phyloP scores from a whole-genome alignment of 1,284 basidiomycete species.

The Thecaphora frezii region DNA sequence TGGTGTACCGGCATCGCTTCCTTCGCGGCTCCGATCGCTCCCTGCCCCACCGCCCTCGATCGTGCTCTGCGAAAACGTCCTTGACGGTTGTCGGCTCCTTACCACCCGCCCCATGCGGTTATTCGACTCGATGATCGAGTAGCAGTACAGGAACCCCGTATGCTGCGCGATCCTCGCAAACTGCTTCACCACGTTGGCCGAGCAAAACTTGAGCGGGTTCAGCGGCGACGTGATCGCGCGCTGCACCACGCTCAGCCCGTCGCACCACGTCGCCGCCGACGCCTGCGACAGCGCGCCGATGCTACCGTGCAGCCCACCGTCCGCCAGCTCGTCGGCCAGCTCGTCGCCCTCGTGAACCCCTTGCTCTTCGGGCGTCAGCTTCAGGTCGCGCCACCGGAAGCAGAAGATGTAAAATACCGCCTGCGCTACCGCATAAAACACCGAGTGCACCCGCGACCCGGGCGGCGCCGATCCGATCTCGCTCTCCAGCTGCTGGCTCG shows the following conservation, averaged over 20 bases:
- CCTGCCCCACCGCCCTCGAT: conserved; percentile 13
- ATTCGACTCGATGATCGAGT: conserved; percentile 86
- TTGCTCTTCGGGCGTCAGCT: conserved; percentile 65
- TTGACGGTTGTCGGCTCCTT: conserved; percentile 17
- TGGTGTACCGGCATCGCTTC: conserved; percentile 21
- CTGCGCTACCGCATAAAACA: conserved; percentile 91
- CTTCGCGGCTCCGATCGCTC: conserved; percentile 9
- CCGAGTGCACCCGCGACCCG: conserved; percentile 42
- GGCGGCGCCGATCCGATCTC: conserved; percentile 32
- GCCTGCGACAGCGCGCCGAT: conserved; percentile 23
- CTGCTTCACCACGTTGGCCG: conserved; percentile 83
- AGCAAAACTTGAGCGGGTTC: conserved; percentile 77
- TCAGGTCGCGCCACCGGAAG: conserved; percentile 89
- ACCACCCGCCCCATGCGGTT: conserved; percentile 27
- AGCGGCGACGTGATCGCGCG: conserved; percentile 78
- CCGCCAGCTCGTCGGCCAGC: conserved; percentile 29
- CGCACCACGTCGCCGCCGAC: conserved; percentile 69
- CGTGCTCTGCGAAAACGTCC: conserved; percentile 21
- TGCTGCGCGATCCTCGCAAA: conserved; percentile 91
- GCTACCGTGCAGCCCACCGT: conserved; percentile 29
- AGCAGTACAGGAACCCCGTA: conserved; percentile 92
- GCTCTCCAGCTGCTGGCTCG: conserved; percentile 57
- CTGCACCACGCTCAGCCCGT: conserved; percentile 76
- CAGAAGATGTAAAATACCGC: conserved; percentile 96
- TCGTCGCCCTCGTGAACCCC: conserved; percentile 34